Percentiles rank a stretch among this genome's conserved stretches.
These are phyloP conservation scores for Cyclotella baltica DNA, from an alignment of 108 stramenopile species.

Conservation along the genomic window DNA sequence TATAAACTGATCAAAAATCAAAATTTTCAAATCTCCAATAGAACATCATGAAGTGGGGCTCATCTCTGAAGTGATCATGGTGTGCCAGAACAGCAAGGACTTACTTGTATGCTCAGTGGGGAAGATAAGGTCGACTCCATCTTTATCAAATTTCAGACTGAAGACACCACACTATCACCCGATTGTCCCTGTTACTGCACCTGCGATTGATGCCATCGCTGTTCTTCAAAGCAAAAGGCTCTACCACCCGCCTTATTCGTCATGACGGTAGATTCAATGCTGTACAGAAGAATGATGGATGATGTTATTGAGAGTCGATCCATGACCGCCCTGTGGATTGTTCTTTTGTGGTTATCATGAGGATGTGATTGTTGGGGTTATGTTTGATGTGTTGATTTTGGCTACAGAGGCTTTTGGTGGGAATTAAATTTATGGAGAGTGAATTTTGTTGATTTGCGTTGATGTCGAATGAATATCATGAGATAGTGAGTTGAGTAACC, in stretches of 20 bases:
- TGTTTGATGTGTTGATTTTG: too few species aligned
- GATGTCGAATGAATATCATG: too few species aligned
- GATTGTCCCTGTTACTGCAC: conserved; percentile 20
- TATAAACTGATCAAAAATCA: too few species aligned
- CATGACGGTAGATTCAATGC: conserved; percentile 63
- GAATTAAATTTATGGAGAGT: too few species aligned
- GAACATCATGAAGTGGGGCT: too few species aligned
- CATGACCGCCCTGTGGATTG: conserved; percentile 84
- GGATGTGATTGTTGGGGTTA: conserved; percentile 70
- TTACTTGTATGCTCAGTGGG: conserved; percentile 51
- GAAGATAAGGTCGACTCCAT: conserved; percentile 29
- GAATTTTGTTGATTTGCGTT: too few species aligned
- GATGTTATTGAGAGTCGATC: conserved; percentile 66
- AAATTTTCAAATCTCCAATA: too few species aligned
- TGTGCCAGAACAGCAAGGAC: too few species aligned
- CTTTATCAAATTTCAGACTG: conserved; percentile 54
- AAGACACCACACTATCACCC: conserved; percentile 19
- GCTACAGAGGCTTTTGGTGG: too few species aligned
- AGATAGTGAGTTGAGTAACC: too few species aligned
- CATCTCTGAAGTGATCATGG: too few species aligned
- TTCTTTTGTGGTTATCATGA: conserved; percentile 91
- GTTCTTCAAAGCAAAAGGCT: conserved; percentile 28
- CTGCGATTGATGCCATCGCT: conserved; percentile 31
- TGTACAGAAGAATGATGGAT: conserved; percentile 74
- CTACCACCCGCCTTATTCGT: conserved; percentile 66